phyloP scores from a whole-genome alignment of 768 basidiomycete species.

The Kwoniella sp. region DNA sequence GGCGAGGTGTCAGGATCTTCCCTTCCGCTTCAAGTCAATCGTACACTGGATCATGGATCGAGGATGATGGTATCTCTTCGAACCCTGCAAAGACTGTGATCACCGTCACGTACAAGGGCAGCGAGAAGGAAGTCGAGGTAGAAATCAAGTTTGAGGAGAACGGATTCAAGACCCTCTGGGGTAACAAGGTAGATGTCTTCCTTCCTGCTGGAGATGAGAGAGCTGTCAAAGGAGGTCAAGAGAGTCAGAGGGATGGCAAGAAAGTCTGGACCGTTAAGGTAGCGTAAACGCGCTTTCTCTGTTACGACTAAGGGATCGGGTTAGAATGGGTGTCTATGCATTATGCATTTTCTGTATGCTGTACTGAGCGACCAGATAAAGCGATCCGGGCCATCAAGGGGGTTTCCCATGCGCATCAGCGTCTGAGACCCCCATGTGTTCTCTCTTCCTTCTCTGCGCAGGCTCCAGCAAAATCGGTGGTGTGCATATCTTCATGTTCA shows the following conservation, averaged over 20 bases:
- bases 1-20: slow-evolving; percentile 54
- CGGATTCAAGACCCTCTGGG: slow-evolving; percentile 50
- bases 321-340: background rate
- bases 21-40: slow-evolving; percentile 31
- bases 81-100: slow-evolving; percentile 40
- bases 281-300: slow-evolving; percentile 1
- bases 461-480: too few species aligned
- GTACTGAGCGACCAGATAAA: too few species aligned
- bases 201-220: slow-evolving; percentile 48
- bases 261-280: slow-evolving; percentile 24
- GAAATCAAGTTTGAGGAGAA: slow-evolving; percentile 32
- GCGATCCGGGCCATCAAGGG: too few species aligned
- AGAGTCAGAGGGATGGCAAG: slow-evolving; percentile 29
- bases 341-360: too few species aligned
- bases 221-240: slow-evolving; percentile 34
- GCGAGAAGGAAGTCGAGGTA: slow-evolving; percentile 33
- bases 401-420: too few species aligned
- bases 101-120: slow-evolving; percentile 35
- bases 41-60: slow-evolving; percentile 47
- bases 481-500: too few species aligned
- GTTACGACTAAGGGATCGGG: background rate
- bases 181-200: slow-evolving; percentile 34
- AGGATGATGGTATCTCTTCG: slow-evolving; percentile 53
- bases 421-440: too few species aligned
- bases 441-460: too few species aligned